A percentile compares a stretch with the other conserved stretches of the same genome.
These are phyloP conservation scores for Chlamydomonas incerta DNA, from an alignment of 139 green algal genomes.

Conservation along the genomic window DNA sequence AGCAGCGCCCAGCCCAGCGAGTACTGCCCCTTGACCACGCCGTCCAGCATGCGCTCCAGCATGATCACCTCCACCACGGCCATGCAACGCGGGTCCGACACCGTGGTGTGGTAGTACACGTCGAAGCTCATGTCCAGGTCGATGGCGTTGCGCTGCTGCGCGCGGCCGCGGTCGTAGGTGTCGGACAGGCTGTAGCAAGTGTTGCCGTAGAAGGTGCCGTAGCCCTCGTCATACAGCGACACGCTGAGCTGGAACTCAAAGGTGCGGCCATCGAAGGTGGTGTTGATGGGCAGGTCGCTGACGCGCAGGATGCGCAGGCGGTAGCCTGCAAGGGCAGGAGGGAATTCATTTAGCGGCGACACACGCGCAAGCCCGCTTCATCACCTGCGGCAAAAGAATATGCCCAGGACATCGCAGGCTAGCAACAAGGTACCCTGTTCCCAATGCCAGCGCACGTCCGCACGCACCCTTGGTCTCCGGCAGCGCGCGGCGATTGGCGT, in stretches of 20 bases:
- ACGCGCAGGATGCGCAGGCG: constrained; percentile 57
- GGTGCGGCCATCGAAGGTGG: constrained; percentile 50
- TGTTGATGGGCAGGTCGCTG: constrained; percentile 63
- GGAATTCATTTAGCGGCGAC: too few species aligned
- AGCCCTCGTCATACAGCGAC: constrained; percentile 69
- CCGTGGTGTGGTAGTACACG: constrained; percentile 67
- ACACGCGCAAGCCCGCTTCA: too few species aligned
- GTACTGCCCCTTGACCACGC: constrained; percentile 59
- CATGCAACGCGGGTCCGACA: constrained; percentile 60
- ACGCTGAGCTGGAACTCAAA: constrained; percentile 75
- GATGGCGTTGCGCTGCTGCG: constrained; percentile 54
- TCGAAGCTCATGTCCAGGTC: constrained; percentile 69
- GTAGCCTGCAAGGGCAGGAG: constrained; percentile 39
- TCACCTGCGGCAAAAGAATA: too few species aligned
- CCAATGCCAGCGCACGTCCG: too few species aligned
- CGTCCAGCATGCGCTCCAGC: constrained; percentile 66
- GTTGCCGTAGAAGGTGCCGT: constrained; percentile 74
- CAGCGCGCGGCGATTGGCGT: constrained; percentile 48
- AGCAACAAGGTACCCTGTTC: too few species aligned
- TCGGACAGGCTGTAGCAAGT: constrained; percentile 49
- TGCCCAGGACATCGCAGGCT: too few species aligned
- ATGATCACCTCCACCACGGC: constrained; percentile 74
- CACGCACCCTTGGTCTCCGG: constrained; percentile 49
- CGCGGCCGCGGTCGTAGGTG: constrained; percentile 41
- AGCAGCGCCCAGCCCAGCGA: constrained; percentile 74